Conservation (phyloP, 192 early-diverging fungal genomes). For the Oehlia diaphana region DNA sequence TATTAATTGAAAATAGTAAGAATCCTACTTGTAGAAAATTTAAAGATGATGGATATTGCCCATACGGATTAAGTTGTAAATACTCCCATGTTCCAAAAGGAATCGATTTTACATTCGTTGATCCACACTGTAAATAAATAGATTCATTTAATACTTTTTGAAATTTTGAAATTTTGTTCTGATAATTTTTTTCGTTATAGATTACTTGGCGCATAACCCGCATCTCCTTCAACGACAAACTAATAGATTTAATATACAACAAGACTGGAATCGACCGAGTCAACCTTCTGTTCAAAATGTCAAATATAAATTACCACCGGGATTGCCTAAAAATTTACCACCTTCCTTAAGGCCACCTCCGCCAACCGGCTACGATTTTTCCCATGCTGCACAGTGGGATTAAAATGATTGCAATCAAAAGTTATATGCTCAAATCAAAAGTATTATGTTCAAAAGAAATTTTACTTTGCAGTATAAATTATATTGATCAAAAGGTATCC, state of each 20-base stretch:
- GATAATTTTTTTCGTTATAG: background rate
- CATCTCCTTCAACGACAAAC: background rate
- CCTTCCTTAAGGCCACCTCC: conserved; percentile 41
- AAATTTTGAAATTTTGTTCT: background rate
- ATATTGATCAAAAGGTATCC: no score
- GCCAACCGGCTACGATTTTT: conserved; percentile 38
- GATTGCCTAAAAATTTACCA: conserved; percentile 37
- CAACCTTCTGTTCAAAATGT: background rate
- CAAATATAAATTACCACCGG: conserved; percentile 36
- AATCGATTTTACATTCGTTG: conserved; percentile 25
- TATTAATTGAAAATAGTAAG: conserved; percentile 37
- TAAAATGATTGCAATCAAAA: background rate
- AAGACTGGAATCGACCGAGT: background rate
- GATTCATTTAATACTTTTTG: conserved; percentile 2
- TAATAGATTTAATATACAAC: background rate
- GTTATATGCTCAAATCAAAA: no score
- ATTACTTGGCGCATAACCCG: conserved; percentile 17
- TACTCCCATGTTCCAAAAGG: conserved; percentile 37
- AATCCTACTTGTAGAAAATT: conserved; percentile 42
- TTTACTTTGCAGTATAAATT: no score
- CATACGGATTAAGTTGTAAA: conserved; percentile 39
- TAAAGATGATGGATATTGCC: conserved; percentile 33
- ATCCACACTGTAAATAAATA: conserved; percentile 22
- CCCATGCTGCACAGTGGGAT: conserved; percentile 36
- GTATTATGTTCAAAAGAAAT: no score